These are phyloP conservation scores for Botryotinia narcissicola DNA, from an alignment of 2,329 filamentous ascomycete genomes.

Conservation along the genomic window DNA sequence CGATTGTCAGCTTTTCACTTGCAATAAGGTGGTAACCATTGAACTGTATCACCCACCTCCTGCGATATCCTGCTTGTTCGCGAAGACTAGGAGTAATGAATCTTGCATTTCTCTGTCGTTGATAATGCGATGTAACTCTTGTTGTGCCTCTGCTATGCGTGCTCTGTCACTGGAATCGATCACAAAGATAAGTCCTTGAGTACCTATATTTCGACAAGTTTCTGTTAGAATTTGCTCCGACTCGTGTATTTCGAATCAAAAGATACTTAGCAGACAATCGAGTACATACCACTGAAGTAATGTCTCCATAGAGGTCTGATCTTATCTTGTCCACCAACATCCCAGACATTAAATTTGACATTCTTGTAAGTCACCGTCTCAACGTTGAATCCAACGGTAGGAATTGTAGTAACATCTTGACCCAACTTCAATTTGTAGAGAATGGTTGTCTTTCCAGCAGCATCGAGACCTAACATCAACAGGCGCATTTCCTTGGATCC, in stretches of 20 bases:
- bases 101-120: constrained; percentile 98
- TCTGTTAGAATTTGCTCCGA: constrained; percentile 12
- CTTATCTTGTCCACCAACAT: constrained; percentile 98
- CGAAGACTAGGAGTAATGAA: constrained; percentile 89
- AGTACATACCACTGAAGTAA: constrained; percentile 77
- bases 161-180: constrained; percentile 91
- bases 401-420: constrained; percentile 97
- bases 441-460: constrained; percentile 98
- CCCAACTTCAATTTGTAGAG: constrained; percentile 99
- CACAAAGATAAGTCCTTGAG: constrained; percentile 97
- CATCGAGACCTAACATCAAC: constrained; percentile 96
- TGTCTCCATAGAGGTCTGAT: constrained; percentile 96
- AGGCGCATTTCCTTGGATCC: constrained; percentile 99
- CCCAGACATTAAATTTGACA: constrained; percentile 99
- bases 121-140: constrained; percentile 94
- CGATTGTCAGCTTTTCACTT: background rate
- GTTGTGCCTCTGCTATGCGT: constrained; percentile 88
- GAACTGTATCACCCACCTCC: constrained; percentile 56
- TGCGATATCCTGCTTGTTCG: constrained; percentile 96
- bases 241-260: background rate
- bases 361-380: constrained; percentile 99
- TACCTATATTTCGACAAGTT: constrained; percentile 54
- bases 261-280: background rate
- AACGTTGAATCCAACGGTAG: constrained; percentile 98
- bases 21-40: background rate